These are phyloP conservation scores for Phyllosticta paracitricarpa DNA, from an alignment of 2,329 filamentous ascomycete species.

Conservation along the genomic window DNA sequence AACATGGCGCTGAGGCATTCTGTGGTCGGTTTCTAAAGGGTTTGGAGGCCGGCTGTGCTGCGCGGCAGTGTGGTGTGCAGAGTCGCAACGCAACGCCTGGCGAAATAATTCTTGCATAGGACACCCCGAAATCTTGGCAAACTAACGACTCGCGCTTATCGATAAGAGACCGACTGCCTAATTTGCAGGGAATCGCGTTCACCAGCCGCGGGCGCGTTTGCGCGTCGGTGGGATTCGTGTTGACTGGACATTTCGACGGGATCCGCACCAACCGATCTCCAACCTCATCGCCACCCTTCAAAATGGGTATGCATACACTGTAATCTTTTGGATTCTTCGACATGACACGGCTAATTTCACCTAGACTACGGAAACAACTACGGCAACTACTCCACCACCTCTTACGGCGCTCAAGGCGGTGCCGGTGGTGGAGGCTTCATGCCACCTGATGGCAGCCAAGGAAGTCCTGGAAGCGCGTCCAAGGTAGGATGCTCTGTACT, in stretches of 20 bases:
- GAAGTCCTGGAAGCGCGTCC: conserved; percentile 29
- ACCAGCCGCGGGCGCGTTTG: neutral
- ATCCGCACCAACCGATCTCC: neutral
- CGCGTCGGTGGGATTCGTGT: conserved; percentile 1
- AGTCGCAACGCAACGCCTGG: neutral
- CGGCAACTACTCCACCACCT: conserved; percentile 44
- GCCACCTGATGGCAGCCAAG: conserved; percentile 39
- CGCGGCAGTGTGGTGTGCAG: conserved; percentile 3
- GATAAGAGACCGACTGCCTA: neutral
- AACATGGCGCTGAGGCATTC: conserved; percentile 61
- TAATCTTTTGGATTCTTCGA: neutral
- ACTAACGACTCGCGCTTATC: conserved; percentile 2
- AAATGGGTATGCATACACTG: conserved; percentile 1
- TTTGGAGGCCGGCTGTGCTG: conserved; percentile 6
- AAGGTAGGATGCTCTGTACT: conserved; percentile 14
- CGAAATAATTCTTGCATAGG: conserved; percentile 7
- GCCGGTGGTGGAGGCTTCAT: conserved; percentile 52
- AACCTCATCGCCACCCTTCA: neutral
- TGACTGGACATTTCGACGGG: neutral
- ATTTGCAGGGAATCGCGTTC: neutral
- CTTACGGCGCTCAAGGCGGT: conserved; percentile 45
- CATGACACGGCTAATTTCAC: neutral
- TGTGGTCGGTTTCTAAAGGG: neutral
- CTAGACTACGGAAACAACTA: conserved; percentile 20
- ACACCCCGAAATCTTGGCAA: neutral